Base-by-base conservation (phyloP, 2,329 filamentous ascomycete species). In the Hypoxylon sp. region DNA sequence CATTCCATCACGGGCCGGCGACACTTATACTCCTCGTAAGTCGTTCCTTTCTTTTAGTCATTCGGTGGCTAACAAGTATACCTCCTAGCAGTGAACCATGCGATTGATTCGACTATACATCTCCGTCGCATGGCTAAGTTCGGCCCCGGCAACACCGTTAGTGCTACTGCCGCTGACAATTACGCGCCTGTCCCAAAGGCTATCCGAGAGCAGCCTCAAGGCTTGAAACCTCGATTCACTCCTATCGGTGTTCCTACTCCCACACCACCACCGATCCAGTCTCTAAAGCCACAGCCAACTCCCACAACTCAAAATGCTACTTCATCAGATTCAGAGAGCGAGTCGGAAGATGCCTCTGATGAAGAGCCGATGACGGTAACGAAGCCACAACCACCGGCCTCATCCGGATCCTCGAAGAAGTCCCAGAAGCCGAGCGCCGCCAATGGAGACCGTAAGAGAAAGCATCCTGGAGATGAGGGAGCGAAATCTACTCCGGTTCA, bases 151-250 rank as follows among this genome's bases (percentile, higher is more conserved):
- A 70, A 78, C 77, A 69, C 79, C 65, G 69, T 77, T 70, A 72
- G 79, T 74, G 68, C 84, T 78, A 78, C 81, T 77, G 67, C 80
- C 77, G 72, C 77, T 65, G 51, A 78, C 11, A 76, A 82, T 21
- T 81, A 83, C 51, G 81, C 84, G 2, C 80, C 85, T 3, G 81
- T 85, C 62, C 72, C 74, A 1, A 87, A 82, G 65, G 77, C 84
- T 1, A 82, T 88, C 52, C 86, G 90, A 65, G 82, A 86, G 49
- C 92, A 94, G 76, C 91, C 92, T 1, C 84, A 86, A 73, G 90
- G 89, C 5, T 80, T 94, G 59, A 88, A 85, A 73, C 86, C 89
- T 78, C 87, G 91, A 34, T 93, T 87, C 78, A 85, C 85, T 59
- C 91, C 91, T 0, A 86, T 91, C 48, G 91, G 91, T 28, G 82